Evolutionary conservation across 2,329 filamentous ascomycete species (phyloP).

Genomic region (Sphaerulina populicola): DNA sequence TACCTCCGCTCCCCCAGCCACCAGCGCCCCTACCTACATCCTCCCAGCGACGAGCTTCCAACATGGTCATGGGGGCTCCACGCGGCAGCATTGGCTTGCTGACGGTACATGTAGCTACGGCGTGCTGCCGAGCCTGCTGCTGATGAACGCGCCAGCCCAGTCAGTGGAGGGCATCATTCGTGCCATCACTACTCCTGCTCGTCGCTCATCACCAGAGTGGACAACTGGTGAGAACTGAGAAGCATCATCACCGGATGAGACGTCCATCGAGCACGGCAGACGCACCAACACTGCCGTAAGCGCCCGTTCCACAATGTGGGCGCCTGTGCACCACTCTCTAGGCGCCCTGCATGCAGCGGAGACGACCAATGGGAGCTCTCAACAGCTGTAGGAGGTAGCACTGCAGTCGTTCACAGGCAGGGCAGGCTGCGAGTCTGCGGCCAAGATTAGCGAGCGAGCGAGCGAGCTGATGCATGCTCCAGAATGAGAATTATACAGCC

Average conservation of each 20-base stretch:
- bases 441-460: constrained; percentile 10
- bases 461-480: constrained; percentile 6
- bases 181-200: too few species aligned
- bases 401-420: constrained; percentile 9
- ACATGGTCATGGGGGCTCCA: too few species aligned
- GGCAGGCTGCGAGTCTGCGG: constrained; percentile 10
- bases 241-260: neutral
- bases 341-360: constrained; percentile 15
- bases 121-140: too few species aligned
- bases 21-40: too few species aligned
- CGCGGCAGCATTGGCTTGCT: too few species aligned
- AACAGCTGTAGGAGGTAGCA: constrained; percentile 13
- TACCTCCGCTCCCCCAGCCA: too few species aligned
- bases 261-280: neutral
- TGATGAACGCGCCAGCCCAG: too few species aligned
- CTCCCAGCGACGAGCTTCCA: too few species aligned
- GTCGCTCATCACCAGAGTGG: too few species aligned
- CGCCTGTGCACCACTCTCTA: constrained; percentile 6
- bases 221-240: too few species aligned
- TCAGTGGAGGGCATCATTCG: too few species aligned
- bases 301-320: constrained; percentile 9
- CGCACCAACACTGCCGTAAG: constrained; percentile 6
- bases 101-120: too few species aligned
- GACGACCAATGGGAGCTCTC: constrained; percentile 14
- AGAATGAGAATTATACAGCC: neutral